phyloP scores from a whole-genome alignment of 441 rosid species.

The Pelargonium citronellum region DNA sequence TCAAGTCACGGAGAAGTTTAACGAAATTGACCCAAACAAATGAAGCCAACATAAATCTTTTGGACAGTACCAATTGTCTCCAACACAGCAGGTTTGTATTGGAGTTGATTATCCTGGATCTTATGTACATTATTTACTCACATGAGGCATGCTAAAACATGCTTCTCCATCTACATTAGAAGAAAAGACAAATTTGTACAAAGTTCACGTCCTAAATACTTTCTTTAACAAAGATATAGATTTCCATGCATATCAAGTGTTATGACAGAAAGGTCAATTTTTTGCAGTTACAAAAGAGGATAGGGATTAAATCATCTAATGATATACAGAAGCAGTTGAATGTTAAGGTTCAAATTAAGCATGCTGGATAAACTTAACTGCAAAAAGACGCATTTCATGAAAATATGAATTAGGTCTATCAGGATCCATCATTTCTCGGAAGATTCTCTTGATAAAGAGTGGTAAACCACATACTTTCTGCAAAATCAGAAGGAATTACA shows the following conservation, averaged over 20 bases:
- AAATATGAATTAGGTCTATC: conserved; percentile 45
- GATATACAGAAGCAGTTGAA: not conserved
- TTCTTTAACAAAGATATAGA: not conserved
- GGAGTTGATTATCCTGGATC: no score
- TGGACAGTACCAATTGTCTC: no score
- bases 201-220: not conserved
- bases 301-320: not conserved
- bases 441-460: conserved; percentile 53
- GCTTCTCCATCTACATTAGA: no score
- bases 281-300: not conserved
- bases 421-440: conserved; percentile 65
- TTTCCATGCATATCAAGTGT: conserved; percentile 5
- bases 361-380: conserved; percentile 43
- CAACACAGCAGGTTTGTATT: no score
- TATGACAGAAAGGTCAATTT: not conserved
- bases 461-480: conserved; percentile 64
- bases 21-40: no score
- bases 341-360: not conserved
- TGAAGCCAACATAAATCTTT: no score
- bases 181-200: not conserved
- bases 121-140: no score
- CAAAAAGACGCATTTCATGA: conserved; percentile 59
- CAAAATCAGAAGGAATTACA: conserved; percentile 22
- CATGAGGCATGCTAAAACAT: no score
- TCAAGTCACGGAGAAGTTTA: no score